These are phyloP conservation scores for Thielaviopsis ethacetica DNA, from an alignment of 2,329 filamentous ascomycete species.

Conservation along the genomic window DNA sequence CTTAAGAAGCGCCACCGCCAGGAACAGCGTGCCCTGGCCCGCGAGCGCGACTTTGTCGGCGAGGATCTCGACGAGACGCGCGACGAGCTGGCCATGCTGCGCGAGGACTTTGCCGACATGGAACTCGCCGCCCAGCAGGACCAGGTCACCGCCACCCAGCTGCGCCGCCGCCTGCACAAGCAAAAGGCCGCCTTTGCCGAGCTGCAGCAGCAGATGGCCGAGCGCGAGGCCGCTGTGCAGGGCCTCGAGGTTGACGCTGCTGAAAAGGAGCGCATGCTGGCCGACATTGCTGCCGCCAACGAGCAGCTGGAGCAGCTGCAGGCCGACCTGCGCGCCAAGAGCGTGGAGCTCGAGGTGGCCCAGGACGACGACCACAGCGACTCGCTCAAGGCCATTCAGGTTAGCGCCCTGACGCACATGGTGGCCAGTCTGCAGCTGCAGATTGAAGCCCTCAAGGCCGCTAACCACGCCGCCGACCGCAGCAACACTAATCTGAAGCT, in stretches of 20 bases:
- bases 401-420: conserved; percentile 4
- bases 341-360: conserved; percentile 41
- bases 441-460: conserved; percentile 3
- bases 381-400: conserved; percentile 7
- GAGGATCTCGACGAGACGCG: conserved; percentile 54
- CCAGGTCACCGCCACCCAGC: conserved; percentile 56
- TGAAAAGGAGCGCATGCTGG: conserved; percentile 8
- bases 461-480: neutral
- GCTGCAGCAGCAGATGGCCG: conserved; percentile 77
- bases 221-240: conserved; percentile 58
- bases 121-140: conserved; percentile 55
- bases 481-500: neutral
- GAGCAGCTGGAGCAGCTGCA: conserved; percentile 6
- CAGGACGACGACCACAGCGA: conserved; percentile 5
- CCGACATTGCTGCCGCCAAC: neutral
- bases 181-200: conserved; percentile 72
- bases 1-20: conserved; percentile 6
- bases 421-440: conserved; percentile 7
- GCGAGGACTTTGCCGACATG: conserved; percentile 27
- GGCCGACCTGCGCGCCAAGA: conserved; percentile 27
- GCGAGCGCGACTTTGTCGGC: conserved; percentile 52
- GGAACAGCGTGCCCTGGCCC: conserved; percentile 5
- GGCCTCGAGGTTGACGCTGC: conserved; percentile 5
- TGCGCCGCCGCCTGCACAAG: conserved; percentile 56
- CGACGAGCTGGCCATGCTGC: conserved; percentile 6